Conservation (phyloP, 805 yeast species). For the Brettanomyces anomalus region DNA sequence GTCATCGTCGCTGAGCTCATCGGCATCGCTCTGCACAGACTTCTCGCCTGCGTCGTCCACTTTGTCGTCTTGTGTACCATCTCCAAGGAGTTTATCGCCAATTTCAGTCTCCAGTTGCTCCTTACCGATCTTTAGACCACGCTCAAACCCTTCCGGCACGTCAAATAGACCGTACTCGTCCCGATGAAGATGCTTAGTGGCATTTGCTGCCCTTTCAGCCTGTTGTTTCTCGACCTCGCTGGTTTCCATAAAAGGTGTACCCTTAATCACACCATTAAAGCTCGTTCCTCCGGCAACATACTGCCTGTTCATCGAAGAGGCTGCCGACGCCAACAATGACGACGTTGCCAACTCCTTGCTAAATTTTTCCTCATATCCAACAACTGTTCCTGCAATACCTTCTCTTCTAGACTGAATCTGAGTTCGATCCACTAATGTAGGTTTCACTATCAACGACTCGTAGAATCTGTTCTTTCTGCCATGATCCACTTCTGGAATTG, state of each 20-base stretch:
- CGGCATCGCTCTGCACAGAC: constrained; percentile 4
- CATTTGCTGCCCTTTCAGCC: constrained; percentile 20
- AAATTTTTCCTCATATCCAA: constrained; percentile 52
- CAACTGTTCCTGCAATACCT: constrained; percentile 70
- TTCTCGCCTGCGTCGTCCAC: constrained; percentile 4
- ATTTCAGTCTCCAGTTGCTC: constrained; percentile 6
- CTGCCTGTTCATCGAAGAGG: constrained; percentile 65
- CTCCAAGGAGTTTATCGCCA: constrained; percentile 4
- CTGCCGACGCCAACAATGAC: constrained; percentile 51
- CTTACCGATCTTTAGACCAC: constrained; percentile 45
- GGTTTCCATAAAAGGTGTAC: constrained; percentile 90
- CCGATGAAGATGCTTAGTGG: constrained; percentile 42
- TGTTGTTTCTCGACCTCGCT: constrained; percentile 33
- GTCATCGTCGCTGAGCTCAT: neutral
- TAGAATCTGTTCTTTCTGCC: constrained; percentile 25
- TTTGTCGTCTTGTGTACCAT: constrained; percentile 2
- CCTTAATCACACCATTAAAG: constrained; percentile 61
- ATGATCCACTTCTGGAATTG: constrained; percentile 31
- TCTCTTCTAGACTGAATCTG: constrained; percentile 57
- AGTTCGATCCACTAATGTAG: constrained; percentile 56
- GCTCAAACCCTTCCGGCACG: constrained; percentile 68
- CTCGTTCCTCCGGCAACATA: constrained; percentile 53
- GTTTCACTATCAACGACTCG: constrained; percentile 43
- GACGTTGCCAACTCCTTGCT: constrained; percentile 33
- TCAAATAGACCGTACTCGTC: constrained; percentile 73